phyloP scores from a whole-genome alignment of 495 filamentous ascomycete genomes.

The Polyplosphaeria fusca region DNA sequence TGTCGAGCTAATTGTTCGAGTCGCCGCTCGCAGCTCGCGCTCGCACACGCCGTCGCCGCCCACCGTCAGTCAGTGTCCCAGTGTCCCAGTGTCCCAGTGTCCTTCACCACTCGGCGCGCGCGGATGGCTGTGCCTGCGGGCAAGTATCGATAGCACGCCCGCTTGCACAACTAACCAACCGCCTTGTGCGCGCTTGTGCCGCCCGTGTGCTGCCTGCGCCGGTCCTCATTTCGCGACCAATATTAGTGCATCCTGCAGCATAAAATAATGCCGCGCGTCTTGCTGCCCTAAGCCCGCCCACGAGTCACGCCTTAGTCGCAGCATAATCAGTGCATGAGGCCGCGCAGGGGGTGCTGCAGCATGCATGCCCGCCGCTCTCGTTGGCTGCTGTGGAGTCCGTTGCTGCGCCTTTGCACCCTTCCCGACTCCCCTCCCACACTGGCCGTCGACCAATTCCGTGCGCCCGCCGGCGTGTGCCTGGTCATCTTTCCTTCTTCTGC shows the following conservation, averaged over 20 bases:
- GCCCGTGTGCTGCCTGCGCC: conserved; percentile 16
- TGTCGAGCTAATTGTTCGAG: too few relatives aligned
- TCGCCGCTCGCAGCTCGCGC: too few relatives aligned
- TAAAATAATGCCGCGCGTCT: conserved; percentile 36
- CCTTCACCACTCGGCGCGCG: not conserved
- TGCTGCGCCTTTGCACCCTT: conserved; percentile 34
- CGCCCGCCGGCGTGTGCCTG: conserved; percentile 30
- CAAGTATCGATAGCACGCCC: conserved; percentile 11
- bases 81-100: not conserved
- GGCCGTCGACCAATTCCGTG: conserved; percentile 35
- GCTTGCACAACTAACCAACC: too few relatives aligned
- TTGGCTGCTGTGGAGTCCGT: conserved; percentile 30
- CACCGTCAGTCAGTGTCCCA: too few relatives aligned
- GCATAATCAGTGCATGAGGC: conserved; percentile 35
- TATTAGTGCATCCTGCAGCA: conserved; percentile 37
- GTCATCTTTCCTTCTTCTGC: conserved; percentile 38
- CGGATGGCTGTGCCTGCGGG: conserved; percentile 1
- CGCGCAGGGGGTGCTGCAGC: conserved; percentile 28
- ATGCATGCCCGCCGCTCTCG: conserved; percentile 27
- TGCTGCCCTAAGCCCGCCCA: conserved; percentile 36
- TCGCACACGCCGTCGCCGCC: too few relatives aligned
- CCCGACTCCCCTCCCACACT: conserved; percentile 34
- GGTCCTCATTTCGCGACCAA: conserved; percentile 32
- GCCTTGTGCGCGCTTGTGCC: conserved; percentile 18
- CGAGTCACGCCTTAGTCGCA: conserved; percentile 34